Percentiles rank a stretch among this genome's conserved stretches.
Conservation (phyloP, 345 rosid genomes). For the Xanthoceras sorbifolium region DNA sequence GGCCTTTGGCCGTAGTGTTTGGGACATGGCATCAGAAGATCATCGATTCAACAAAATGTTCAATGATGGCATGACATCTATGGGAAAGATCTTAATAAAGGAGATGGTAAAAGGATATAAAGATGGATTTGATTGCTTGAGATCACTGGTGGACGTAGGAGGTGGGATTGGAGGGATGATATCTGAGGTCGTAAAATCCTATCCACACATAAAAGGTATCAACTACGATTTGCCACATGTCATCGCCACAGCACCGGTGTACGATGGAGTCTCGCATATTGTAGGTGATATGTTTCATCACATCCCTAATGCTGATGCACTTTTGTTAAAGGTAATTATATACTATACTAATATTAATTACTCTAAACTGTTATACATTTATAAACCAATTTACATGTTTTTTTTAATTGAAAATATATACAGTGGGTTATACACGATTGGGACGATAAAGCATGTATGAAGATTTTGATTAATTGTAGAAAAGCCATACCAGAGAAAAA, state of each 20-base stretch:
- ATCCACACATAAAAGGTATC: constrained; percentile 35
- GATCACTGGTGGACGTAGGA: constrained; percentile 40
- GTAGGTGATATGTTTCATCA: constrained; percentile 40
- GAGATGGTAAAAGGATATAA: constrained; percentile 22
- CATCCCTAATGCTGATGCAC: constrained; percentile 35
- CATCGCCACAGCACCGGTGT: constrained; percentile 30
- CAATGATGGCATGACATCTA: constrained; percentile 34
- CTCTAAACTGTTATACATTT: not conserved
- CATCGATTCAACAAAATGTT: constrained; percentile 26
- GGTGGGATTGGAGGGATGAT: constrained; percentile 34
- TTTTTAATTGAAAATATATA: not conserved
- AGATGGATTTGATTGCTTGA: constrained; percentile 25
- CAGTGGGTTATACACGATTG: constrained; percentile 36
- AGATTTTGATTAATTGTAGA: constrained; percentile 29
- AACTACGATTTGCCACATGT: constrained; percentile 52
- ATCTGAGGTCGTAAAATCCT: constrained; percentile 27
- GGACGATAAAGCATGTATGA: constrained; percentile 31
- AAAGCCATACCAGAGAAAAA: constrained; percentile 27
- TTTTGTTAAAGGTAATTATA: constrained; percentile 33
- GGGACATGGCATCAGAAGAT: constrained; percentile 27
- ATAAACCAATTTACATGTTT: too few species aligned
- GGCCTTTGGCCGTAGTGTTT: constrained; percentile 35
- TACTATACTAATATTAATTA: not conserved
- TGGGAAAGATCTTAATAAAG: constrained; percentile 21
- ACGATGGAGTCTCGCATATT: constrained; percentile 30